These are phyloP conservation scores for Pichia cabralensis DNA, from an alignment of 805 yeast genomes.

Conservation along the genomic window DNA sequence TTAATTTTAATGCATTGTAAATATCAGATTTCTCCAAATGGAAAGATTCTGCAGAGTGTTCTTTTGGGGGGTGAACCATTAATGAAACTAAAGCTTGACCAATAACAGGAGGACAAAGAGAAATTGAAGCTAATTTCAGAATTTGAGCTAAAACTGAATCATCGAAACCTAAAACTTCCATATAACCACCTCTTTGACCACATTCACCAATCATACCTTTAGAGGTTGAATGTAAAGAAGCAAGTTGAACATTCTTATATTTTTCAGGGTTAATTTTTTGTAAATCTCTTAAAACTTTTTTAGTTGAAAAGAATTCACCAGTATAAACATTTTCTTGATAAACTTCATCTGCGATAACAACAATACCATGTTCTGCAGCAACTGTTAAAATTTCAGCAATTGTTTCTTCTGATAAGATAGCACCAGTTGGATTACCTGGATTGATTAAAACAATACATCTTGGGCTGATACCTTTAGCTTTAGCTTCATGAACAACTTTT, in stretches of 20 bases:
- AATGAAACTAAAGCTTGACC: constrained; percentile 92
- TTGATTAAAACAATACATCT: constrained; percentile 85
- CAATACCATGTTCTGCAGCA: constrained; percentile 78
- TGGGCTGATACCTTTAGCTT: constrained; percentile 45
- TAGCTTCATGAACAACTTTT: constrained; percentile 38
- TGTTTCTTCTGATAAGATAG: constrained; percentile 54
- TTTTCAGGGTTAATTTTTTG: constrained; percentile 37
- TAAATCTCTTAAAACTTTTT: constrained; percentile 62
- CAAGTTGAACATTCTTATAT: constrained; percentile 72
- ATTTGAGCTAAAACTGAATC: constrained; percentile 60
- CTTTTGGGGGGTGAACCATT: constrained; percentile 84
- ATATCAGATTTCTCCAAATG: constrained; percentile 51
- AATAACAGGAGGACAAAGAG: constrained; percentile 87
- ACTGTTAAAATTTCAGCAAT: constrained; percentile 64
- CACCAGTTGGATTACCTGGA: constrained; percentile 98
- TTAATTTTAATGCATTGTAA: constrained; percentile 46
- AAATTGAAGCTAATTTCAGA: constrained; percentile 80
- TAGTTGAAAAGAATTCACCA: constrained; percentile 77
- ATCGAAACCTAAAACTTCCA: constrained; percentile 82
- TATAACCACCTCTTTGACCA: constrained; percentile 99
- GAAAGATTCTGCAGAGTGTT: constrained; percentile 59
- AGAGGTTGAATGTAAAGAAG: constrained; percentile 93
- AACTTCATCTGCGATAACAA: constrained; percentile 93
- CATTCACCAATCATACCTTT: constrained; percentile 98
- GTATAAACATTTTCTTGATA: constrained; percentile 87